Evolutionary conservation across 352 stramenopile genomes (phyloP), one percentile per base, ranked within the genome.

Genomic region (Phytopythium chamaehyphon): DNA sequence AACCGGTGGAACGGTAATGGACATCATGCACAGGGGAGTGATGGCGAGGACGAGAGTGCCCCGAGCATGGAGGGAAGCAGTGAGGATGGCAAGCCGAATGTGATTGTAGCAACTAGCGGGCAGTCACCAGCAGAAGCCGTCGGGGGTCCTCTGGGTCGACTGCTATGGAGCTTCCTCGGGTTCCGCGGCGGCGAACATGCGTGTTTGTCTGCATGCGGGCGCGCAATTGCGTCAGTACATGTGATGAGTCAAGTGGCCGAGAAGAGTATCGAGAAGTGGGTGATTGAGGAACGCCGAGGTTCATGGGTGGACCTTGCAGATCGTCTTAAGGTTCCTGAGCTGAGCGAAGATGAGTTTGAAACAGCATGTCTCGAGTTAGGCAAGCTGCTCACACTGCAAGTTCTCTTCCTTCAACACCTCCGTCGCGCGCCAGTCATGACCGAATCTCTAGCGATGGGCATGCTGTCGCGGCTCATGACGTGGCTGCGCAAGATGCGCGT

Each of bases 271-370:
- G 83, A 92, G 57, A 88, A 87, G 40, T 92, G 81, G 81, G 64
- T 92, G 14, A 90, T 94, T 40, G 81, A 90, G 51, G 80, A 90
- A 37, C 76, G 83, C 4, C 70, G 69, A 19, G 76, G 74, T 0
- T 63, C 67, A 37, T 93, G 83, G 83, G 63, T 76, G 10, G 75
- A 71, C 7, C 61, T 92, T 26, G 76, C 85, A 5, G 50, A 73
- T 37, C 59, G 70, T 1, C 51, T 95, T 0, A 78, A 80, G 40
- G 72, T 95, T 19, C 85, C 85, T 7, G 85, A 95, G 45, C 52
- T 95, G 28, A 95, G 85, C 53, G 62, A 80, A 19, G 76, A 88
- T 3, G 85, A 95, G 42, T 92, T 95, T 40, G 85, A 93, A 47
- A 44, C 46, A 4, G 73, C 76, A 9, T 91, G 83, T 44, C 52